Evolutionary conservation across 352 stramenopile genomes (phyloP).

Genomic region (Phytophthora rubi): DNA sequence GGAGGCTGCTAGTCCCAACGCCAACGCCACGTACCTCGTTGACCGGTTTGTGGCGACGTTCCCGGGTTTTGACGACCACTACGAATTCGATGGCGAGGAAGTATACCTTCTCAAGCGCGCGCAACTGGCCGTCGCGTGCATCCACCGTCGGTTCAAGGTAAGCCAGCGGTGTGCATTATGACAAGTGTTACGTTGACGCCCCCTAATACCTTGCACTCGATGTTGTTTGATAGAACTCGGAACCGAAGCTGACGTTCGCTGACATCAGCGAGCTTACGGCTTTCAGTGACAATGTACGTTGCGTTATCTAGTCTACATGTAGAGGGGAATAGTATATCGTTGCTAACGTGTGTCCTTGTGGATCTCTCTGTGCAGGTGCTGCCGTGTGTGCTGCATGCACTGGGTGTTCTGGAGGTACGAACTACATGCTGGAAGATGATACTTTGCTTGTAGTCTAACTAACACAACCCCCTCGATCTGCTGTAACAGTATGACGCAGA

Average conservation of each 20-base stretch:
- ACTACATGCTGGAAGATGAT: not conserved
- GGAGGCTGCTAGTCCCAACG: constrained; percentile 8
- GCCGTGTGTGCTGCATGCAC: constrained; percentile 72
- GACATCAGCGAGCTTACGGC: constrained; percentile 73
- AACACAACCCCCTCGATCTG: not conserved
- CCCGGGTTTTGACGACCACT: constrained; percentile 76
- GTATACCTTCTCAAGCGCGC: constrained; percentile 78
- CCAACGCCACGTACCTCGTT: constrained; percentile 63
- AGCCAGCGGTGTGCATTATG: not conserved
- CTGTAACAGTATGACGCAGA: constrained; percentile 58
- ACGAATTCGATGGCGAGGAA: constrained; percentile 48
- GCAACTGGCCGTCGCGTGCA: constrained; percentile 56
- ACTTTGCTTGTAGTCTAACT: not conserved
- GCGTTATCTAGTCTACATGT: not conserved
- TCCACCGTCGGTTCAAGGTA: constrained; percentile 79
- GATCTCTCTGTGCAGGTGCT: constrained; percentile 46
- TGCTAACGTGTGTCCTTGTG: constrained; percentile 8
- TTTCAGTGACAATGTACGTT: constrained; percentile 70
- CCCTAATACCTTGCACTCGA: not conserved
- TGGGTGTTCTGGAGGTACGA: constrained; percentile 74
- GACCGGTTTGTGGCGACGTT: constrained; percentile 63
- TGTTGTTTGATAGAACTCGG: constrained; percentile 44
- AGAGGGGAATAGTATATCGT: not conserved
- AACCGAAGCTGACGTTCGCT: constrained; percentile 55
- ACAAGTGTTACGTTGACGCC: not conserved